These are phyloP conservation scores for Mediolabrus comicus DNA, from an alignment of 108 stramenopile genomes.

Conservation along the genomic window DNA sequence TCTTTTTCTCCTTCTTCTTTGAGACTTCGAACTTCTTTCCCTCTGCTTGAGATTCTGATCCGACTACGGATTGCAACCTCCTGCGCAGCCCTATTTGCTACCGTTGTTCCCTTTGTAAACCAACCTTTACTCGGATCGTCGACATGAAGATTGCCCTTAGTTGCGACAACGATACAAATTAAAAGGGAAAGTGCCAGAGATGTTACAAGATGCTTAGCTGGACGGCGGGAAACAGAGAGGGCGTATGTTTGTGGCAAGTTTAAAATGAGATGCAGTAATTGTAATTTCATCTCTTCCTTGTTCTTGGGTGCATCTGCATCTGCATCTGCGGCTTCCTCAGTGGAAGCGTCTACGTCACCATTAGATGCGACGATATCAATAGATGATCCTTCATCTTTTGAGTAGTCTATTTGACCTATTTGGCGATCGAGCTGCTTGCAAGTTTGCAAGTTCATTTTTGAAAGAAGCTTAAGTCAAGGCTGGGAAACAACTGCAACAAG, in stretches of 20 bases:
- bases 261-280: no score
- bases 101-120: slow-evolving; percentile 46
- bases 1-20: slow-evolving; percentile 28
- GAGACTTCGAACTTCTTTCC: slow-evolving; percentile 34
- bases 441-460: no score
- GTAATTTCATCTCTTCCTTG: no score
- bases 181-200: background rate
- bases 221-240: slow-evolving; percentile 2
- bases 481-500: no score
- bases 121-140: slow-evolving; percentile 49
- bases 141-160: slow-evolving; percentile 44
- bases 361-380: no score
- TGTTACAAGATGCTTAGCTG: background rate
- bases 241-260: slow-evolving; percentile 1
- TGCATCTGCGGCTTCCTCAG: no score
- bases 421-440: no score
- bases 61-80: slow-evolving; percentile 13
- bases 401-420: no score
- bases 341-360: no score
- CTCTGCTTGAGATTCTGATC: slow-evolving; percentile 34
- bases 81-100: slow-evolving; percentile 52
- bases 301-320: no score
- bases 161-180: slow-evolving; percentile 7
- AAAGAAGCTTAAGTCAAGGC: no score
- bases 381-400: no score